Base-by-base conservation (phyloP, 2,329 filamentous ascomycete species). In the Xylariales sp. region DNA sequence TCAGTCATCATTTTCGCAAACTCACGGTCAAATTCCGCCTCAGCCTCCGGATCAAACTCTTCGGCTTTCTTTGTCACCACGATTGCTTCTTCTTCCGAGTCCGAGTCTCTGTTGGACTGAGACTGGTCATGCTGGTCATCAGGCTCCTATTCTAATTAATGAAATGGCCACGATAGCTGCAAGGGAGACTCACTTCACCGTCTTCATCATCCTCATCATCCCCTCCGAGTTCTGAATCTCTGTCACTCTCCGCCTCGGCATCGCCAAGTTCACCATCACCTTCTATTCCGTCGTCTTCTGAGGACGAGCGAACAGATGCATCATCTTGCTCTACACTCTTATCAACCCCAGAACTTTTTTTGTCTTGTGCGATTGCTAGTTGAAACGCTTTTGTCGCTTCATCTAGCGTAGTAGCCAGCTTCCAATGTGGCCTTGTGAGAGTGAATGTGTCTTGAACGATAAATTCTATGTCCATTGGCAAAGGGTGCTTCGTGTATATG, bases 1-100 rank as follows among this genome's bases (percentile, higher is more conserved):
- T 99, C 96, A 58, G 94, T 89, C 95, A 99, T 98, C 89, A 99
- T 92, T 80, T 97, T 97, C 45, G 96, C 94, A 79, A 97, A 96
- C 80, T 98, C 96, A 74, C 95, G 93, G 77, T 99, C 97, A 78
- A 99, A 99, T 49, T 99, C 96, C 6, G 95, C 96, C 76, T 99
- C 96, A 48, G 91, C 93, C 81, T 97, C 94, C 0, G 95, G 94
- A 72, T 99, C 94, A 64, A 94, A 87, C 74, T 95, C 89, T 78
- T 97, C 93, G 78, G 97, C 93, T 76, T 95, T 91, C 68, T 94
- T 90, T 52, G 93, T 97, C 55, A 99, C 95, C 50, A 97, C 88
- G 73, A 98, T 97, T 30, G 92, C 89, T 78, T 98, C 94, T 71
- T 97, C 94, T 68, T 93, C 91, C 9, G 91, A 91, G 48, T 90